Percentiles rank a stretch among this genome's conserved stretches.
Conservation (phyloP, 306 rosid species). For the Citrullus mucosospermus region DNA sequence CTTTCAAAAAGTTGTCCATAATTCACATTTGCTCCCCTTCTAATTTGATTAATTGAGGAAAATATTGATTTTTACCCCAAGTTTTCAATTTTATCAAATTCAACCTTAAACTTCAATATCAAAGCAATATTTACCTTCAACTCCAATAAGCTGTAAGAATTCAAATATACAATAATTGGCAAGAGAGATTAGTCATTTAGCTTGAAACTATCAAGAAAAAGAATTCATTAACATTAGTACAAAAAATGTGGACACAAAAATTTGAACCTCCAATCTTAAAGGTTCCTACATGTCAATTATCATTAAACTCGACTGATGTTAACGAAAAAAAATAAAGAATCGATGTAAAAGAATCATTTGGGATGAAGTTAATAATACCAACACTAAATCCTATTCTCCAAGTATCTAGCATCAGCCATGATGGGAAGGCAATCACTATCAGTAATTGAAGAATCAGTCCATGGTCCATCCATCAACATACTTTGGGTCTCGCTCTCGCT, state of each 20-base stretch:
- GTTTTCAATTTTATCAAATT: no score
- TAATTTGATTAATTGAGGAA: no score
- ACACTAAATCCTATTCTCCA: background rate
- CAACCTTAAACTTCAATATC: no score
- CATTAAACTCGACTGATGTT: no score
- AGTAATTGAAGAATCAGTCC: background rate
- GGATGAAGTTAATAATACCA: background rate
- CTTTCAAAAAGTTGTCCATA: no score
- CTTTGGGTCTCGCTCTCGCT: background rate
- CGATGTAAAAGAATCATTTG: no score
- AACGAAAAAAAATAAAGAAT: background rate
- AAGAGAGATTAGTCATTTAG: background rate
- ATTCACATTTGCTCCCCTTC: no score
- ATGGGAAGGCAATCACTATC: background rate
- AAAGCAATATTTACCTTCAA: no score
- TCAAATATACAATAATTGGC: background rate
- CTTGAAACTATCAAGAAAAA: background rate
- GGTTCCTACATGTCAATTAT: no score
- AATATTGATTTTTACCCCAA: no score
- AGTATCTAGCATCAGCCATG: background rate
- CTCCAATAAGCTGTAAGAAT: background rate
- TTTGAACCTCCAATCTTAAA: background rate
- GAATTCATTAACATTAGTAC: no score
- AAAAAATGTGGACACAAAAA: no score
- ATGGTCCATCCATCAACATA: conserved; percentile 1